These are phyloP conservation scores for Vitis rupestris DNA, from an alignment of 164 flowering plant genomes.

Conservation along the genomic window DNA sequence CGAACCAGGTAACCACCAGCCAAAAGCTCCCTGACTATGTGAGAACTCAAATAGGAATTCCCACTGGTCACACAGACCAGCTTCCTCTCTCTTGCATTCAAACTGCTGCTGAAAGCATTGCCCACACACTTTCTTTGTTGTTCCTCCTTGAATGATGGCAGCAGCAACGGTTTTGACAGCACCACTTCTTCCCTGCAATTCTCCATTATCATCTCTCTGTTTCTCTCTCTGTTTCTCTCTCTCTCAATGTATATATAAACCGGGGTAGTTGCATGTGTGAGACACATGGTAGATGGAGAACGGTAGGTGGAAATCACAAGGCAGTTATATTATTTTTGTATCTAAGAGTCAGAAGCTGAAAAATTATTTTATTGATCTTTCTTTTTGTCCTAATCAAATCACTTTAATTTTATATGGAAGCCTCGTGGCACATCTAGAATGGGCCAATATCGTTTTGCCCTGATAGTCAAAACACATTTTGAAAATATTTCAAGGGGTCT, in stretches of 20 bases:
- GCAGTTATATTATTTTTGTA: too few relatives aligned
- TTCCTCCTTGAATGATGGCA: conserved; percentile 3
- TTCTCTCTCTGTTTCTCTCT: background rate
- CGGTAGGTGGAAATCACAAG: background rate
- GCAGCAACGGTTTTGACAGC: background rate
- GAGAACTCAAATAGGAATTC: conserved; percentile 33
- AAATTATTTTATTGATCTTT: too few relatives aligned
- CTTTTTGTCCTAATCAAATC: too few relatives aligned
- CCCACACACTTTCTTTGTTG: conserved; percentile 6
- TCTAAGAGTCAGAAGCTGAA: too few relatives aligned
- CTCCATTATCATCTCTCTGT: conserved; percentile 4
- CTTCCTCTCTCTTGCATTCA: conserved; percentile 26
- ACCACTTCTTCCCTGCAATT: conserved; percentile 10
- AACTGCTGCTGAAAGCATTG: conserved; percentile 1
- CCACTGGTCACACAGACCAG: conserved; percentile 43
- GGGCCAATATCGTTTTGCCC: too few relatives aligned
- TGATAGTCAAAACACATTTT: too few relatives aligned
- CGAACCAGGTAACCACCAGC: conserved; percentile 36
- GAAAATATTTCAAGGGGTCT: too few relatives aligned
- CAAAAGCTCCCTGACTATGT: conserved; percentile 28
- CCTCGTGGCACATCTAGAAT: too few relatives aligned
- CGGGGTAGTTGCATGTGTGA: too few relatives aligned
- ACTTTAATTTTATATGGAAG: too few relatives aligned
- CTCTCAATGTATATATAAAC: too few relatives aligned
- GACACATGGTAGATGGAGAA: background rate